A percentile compares a stretch with the other conserved stretches of the same genome.
phyloP scores from a whole-genome alignment of 2,329 filamentous ascomycete species.

The Colletotrichum tropicicola region DNA sequence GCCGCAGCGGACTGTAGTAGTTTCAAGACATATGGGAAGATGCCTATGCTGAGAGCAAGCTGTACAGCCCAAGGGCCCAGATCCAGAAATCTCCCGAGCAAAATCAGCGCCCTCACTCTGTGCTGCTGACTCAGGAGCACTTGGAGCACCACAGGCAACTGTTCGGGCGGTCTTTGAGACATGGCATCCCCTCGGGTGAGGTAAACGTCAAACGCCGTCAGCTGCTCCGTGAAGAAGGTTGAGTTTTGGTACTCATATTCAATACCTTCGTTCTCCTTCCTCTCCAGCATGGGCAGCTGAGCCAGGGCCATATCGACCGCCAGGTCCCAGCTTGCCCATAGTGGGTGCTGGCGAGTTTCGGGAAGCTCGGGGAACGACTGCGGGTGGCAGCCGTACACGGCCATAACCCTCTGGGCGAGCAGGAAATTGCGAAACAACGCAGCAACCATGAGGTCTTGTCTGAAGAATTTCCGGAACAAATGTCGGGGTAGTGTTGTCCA shows the following conservation, averaged over 20 bases:
- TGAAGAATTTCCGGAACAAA: slow-evolving; percentile 95
- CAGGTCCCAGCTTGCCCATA: slow-evolving; percentile 98
- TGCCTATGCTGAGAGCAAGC: slow-evolving; percentile 94
- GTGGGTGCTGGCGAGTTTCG: slow-evolving; percentile 90
- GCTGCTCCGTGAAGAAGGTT: slow-evolving; percentile 94
- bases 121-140: slow-evolving; percentile 97
- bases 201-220: slow-evolving; percentile 97
- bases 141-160: slow-evolving; percentile 94
- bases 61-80: slow-evolving; percentile 99
- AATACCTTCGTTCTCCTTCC: slow-evolving; percentile 74
- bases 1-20: slow-evolving; percentile 92
- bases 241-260: slow-evolving; percentile 96
- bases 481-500: slow-evolving; percentile 94
- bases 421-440: slow-evolving; percentile 96
- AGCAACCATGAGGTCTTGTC: slow-evolving; percentile 99
- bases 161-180: slow-evolving; percentile 88
- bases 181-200: slow-evolving; percentile 82
- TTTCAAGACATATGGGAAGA: slow-evolving; percentile 99
- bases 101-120: slow-evolving; percentile 86
- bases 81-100: slow-evolving; percentile 93
- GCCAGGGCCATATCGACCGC: slow-evolving; percentile 94
- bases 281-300: slow-evolving; percentile 87
- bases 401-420: slow-evolving; percentile 94
- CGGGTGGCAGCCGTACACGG: slow-evolving; percentile 93
- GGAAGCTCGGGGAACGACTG: slow-evolving; percentile 92